Percentiles rank a stretch among this genome's conserved stretches.
Conservation (phyloP, 768 basidiomycete genomes). For the Boletus speciosus region DNA sequence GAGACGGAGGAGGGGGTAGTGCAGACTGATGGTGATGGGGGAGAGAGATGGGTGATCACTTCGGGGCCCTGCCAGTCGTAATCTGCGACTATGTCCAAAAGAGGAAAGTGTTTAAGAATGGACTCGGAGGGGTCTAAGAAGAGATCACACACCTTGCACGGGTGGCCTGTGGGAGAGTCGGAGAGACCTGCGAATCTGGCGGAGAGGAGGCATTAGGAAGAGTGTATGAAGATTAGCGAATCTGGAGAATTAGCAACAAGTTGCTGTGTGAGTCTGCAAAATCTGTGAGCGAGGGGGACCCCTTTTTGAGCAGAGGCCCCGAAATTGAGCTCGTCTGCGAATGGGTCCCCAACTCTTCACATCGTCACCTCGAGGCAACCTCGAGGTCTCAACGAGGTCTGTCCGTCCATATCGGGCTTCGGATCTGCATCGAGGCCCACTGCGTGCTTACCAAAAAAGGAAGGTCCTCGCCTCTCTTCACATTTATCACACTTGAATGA, state of each 20-base stretch:
- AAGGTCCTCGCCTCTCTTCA: slow-evolving; percentile 1
- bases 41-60: slow-evolving; percentile 2
- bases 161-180: slow-evolving; percentile 42
- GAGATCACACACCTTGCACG: slow-evolving; percentile 27
- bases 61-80: slow-evolving; percentile 25
- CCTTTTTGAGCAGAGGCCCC: slow-evolving; percentile 32
- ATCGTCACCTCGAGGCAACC: slow-evolving; percentile 40
- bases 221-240: background rate
- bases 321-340: slow-evolving; percentile 16
- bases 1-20: slow-evolving; percentile 16
- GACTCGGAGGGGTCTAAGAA: slow-evolving; percentile 18
- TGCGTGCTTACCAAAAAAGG: slow-evolving; percentile 2
- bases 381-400: slow-evolving; percentile 30
- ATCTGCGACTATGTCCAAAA: slow-evolving; percentile 31
- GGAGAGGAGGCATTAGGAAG: slow-evolving; percentile 31
- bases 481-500: slow-evolving; percentile 4
- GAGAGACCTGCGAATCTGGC: slow-evolving; percentile 41
- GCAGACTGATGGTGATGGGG: slow-evolving; percentile 18
- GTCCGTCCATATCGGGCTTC: slow-evolving; percentile 24
- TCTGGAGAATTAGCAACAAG: background rate
- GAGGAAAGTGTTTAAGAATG: slow-evolving; percentile 34
- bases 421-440: slow-evolving; percentile 27
- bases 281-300: slow-evolving; percentile 5
- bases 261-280: slow-evolving; percentile 5
- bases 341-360: slow-evolving; percentile 30